These are phyloP conservation scores for Microascus cirrosus DNA, from an alignment of 2,329 filamentous ascomycete species.

Conservation along the genomic window DNA sequence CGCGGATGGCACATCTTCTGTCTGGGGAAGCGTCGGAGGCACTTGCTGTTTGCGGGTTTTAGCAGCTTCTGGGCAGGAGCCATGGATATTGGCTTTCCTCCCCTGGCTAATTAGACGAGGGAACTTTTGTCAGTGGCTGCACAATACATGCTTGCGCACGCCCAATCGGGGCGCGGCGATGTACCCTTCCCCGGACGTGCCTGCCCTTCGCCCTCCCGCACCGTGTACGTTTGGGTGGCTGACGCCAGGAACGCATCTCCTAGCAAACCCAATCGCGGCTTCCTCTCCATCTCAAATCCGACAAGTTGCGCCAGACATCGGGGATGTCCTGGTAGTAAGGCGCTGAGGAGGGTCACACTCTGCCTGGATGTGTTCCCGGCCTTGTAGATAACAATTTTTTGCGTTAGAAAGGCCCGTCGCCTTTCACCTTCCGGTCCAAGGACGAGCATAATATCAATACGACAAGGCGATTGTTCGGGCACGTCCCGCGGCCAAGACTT, in stretches of 20 bases:
- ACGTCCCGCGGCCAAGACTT: too few species aligned
- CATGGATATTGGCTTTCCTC: slow-evolving; percentile 2
- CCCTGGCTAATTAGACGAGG: slow-evolving; percentile 5
- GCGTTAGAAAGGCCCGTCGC: too few species aligned
- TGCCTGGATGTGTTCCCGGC: too few species aligned
- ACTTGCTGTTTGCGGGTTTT: background rate
- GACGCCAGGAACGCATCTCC: background rate
- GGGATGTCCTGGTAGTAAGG: background rate
- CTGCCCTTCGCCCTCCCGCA: background rate
- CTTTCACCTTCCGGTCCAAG: too few species aligned
- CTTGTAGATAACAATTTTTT: too few species aligned
- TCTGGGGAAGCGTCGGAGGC: background rate
- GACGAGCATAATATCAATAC: too few species aligned
- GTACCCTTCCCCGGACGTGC: background rate
- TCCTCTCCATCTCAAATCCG: background rate
- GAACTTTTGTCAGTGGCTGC: slow-evolving; percentile 3
- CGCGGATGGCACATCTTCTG: background rate
- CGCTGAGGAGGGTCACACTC: background rate
- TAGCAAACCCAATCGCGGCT: background rate
- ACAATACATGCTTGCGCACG: background rate
- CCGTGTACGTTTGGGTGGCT: background rate
- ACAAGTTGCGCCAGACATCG: background rate
- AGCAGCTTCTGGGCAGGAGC: background rate
- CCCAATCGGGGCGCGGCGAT: background rate
- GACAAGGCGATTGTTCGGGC: too few species aligned